phyloP scores from a whole-genome alignment of 176 grass and related monocot genomes.

The Metroxylon sagu region DNA sequence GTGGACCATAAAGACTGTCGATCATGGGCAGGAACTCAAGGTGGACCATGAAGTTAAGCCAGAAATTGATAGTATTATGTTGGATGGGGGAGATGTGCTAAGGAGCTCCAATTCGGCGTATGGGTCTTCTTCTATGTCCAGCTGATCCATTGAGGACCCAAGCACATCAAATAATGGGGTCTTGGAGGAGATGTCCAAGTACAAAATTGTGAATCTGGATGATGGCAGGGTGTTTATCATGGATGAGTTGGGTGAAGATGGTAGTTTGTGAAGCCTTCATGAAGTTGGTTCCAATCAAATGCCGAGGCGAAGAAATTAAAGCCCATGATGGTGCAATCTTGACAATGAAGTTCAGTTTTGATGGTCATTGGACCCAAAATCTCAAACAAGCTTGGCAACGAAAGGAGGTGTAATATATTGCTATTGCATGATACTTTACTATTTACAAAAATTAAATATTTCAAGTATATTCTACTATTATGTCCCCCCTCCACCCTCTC shows the following conservation, averaged over 20 bases:
- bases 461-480: too few species aligned
- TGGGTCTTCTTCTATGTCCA: slow-evolving; percentile 18
- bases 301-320: too few species aligned
- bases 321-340: too few species aligned
- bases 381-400: too few species aligned
- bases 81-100: neutral
- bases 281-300: too few species aligned
- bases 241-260: slow-evolving; percentile 18
- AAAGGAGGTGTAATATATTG: too few species aligned
- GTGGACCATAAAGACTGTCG: neutral
- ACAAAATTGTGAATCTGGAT: slow-evolving; percentile 68
- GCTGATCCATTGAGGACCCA: slow-evolving; percentile 19
- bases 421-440: too few species aligned
- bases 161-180: neutral
- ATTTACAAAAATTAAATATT: too few species aligned
- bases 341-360: too few species aligned
- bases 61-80: slow-evolving; percentile 3
- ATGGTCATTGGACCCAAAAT: too few species aligned
- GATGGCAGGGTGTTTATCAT: slow-evolving; percentile 59
- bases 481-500: too few species aligned
- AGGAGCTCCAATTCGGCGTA: slow-evolving; percentile 9
- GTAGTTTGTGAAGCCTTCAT: too few species aligned
- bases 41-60: neutral
- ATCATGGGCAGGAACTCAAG: slow-evolving; percentile 1
- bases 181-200: slow-evolving; percentile 21